phyloP scores from a whole-genome alignment of 495 filamentous ascomycete genomes.

The Choiromyces venosus region DNA sequence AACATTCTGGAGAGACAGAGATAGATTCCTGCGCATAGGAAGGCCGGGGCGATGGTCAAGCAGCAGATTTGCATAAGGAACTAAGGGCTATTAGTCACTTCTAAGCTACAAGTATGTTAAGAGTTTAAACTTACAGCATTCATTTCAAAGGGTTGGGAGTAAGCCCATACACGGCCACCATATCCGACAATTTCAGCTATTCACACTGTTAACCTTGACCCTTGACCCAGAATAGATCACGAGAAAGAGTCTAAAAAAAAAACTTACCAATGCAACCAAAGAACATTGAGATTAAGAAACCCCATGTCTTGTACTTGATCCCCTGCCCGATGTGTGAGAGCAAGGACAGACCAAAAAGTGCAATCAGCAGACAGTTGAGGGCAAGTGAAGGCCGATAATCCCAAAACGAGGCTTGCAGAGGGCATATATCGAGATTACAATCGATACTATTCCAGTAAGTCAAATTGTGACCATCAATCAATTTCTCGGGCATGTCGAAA shows the following conservation, averaged over 20 bases:
- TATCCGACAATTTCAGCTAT: slow-evolving; percentile 47
- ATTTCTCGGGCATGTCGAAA: not conserved
- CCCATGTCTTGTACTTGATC: slow-evolving; percentile 46
- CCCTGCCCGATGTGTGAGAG: slow-evolving; percentile 43
- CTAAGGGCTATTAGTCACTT: slow-evolving; percentile 7
- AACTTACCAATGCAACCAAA: slow-evolving; percentile 39
- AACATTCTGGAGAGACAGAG: slow-evolving; percentile 56
- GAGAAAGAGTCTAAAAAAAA: not conserved
- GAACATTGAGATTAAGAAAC: slow-evolving; percentile 44
- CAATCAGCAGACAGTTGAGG: slow-evolving; percentile 44
- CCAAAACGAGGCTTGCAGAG: slow-evolving; percentile 24
- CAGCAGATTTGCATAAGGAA: slow-evolving; percentile 55
- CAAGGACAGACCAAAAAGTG: slow-evolving; percentile 44
- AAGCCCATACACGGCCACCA: slow-evolving; percentile 44
- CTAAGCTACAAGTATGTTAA: not conserved
- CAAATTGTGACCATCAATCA: not conserved
- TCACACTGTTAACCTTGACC: not conserved
- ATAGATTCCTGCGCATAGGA: slow-evolving; percentile 61
- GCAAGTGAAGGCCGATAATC: slow-evolving; percentile 46
- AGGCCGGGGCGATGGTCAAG: slow-evolving; percentile 62
- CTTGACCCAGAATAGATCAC: not conserved
- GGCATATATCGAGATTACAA: slow-evolving; percentile 36
- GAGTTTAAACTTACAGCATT: slow-evolving; percentile 21
- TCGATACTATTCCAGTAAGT: not conserved
- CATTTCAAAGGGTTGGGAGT: slow-evolving; percentile 43